A percentile compares a stretch with the other conserved stretches of the same genome.
These are phyloP conservation scores for Ulota crispa DNA, from an alignment of 225 moss, liverwort and hornwort genomes.

Conservation along the genomic window DNA sequence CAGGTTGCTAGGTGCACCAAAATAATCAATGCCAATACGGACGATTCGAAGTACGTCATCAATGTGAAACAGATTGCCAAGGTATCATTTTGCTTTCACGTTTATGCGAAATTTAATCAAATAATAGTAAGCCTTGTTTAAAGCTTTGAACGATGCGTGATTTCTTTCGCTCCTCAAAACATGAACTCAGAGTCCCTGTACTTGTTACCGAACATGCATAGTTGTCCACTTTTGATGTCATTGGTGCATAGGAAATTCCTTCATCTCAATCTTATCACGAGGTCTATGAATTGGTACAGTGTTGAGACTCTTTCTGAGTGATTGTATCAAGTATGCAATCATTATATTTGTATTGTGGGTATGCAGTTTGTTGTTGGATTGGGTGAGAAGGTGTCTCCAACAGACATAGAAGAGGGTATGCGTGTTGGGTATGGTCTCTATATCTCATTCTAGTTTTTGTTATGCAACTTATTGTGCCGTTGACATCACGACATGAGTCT, in stretches of 20 bases:
- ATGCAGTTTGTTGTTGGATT: conserved; percentile 90
- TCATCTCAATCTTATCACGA: not conserved
- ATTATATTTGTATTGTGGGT: conserved; percentile 15
- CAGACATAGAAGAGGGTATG: conserved; percentile 97
- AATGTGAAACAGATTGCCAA: conserved; percentile 97
- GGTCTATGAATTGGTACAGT: not conserved
- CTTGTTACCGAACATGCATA: not conserved
- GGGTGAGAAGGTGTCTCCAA: conserved; percentile 91
- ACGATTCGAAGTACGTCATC: conserved; percentile 91
- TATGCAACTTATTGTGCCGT: not conserved
- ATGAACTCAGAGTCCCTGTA: not conserved
- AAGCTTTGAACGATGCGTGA: not conserved
- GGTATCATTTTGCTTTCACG: conserved; percentile 32
- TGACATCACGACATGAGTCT: not conserved
- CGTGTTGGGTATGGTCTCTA: conserved; percentile 69
- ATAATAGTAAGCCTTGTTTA: not conserved
- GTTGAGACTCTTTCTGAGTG: not conserved
- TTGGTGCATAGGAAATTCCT: not conserved
- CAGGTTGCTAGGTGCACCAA: conserved; percentile 97
- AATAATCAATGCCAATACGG: conserved; percentile 86
- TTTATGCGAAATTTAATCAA: not conserved
- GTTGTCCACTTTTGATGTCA: not conserved
- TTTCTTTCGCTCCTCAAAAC: not conserved
- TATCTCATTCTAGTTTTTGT: not conserved
- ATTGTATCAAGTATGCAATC: not conserved